These are phyloP conservation scores for Stygiomarasmius scandens DNA, from an alignment of 1,284 basidiomycete species.

Conservation along the genomic window DNA sequence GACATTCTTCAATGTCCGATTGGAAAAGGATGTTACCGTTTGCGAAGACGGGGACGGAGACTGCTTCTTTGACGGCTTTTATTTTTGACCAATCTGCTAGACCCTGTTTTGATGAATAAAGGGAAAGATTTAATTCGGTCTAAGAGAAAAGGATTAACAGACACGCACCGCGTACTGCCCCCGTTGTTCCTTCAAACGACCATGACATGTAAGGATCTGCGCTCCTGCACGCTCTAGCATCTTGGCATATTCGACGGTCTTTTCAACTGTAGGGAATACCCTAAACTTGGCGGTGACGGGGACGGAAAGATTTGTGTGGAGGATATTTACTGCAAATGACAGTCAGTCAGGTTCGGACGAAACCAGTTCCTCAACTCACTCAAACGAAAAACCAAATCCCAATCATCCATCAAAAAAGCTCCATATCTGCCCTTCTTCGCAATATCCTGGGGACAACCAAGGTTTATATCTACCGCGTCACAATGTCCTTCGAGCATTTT, in stretches of 20 bases:
- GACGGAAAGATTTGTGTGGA: constrained; percentile 82
- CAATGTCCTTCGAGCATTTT: constrained; percentile 74
- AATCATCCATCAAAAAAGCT: constrained; percentile 92
- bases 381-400: constrained; percentile 82
- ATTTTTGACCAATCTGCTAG: constrained; percentile 89
- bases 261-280: constrained; percentile 83
- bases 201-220: constrained; percentile 94
- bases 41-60: constrained; percentile 92
- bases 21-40: constrained; percentile 96
- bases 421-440: constrained; percentile 89
- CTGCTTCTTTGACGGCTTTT: constrained; percentile 82
- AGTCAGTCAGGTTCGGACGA: neutral
- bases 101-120: constrained; percentile 49
- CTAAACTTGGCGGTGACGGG: constrained; percentile 98
- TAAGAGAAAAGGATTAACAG: neutral
- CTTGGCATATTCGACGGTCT: constrained; percentile 90
- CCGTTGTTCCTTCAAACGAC: constrained; percentile 88
- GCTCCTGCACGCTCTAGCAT: constrained; percentile 96
- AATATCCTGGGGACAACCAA: constrained; percentile 97
- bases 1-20: constrained; percentile 77
- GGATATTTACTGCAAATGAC: constrained; percentile 65
- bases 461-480: constrained; percentile 94
- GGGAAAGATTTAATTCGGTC: neutral
- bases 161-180: constrained; percentile 69
- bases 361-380: constrained; percentile 62